Percentiles rank a stretch among this genome's conserved stretches.
Evolutionary conservation across 306 rosid species (phyloP).

Genomic region (Macrotyloma uniflorum): DNA sequence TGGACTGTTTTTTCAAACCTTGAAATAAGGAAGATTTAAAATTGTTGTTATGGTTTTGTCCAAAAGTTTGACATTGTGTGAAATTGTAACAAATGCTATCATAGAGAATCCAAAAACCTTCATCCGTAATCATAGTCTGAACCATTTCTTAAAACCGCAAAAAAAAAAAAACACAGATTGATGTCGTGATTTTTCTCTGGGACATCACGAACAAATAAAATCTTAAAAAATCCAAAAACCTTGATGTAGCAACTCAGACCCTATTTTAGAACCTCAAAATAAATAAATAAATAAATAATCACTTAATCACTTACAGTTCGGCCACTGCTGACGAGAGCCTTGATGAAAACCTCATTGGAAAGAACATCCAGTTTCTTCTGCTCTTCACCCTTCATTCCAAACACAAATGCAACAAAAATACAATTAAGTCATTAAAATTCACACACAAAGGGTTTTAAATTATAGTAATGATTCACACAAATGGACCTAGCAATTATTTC

Average conservation of each 20-base stretch:
- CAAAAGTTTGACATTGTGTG: too few relatives aligned
- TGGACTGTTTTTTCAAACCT: background rate
- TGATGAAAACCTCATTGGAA: slow-evolving; percentile 89
- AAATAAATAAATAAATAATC: background rate
- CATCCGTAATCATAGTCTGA: background rate
- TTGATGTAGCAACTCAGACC: background rate
- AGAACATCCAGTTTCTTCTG: slow-evolving; percentile 98
- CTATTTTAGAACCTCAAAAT: background rate
- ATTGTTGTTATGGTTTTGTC: too few relatives aligned
- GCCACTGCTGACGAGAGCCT: slow-evolving; percentile 94
- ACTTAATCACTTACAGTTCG: slow-evolving; percentile 70
- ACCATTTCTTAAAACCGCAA: background rate
- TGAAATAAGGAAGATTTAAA: background rate
- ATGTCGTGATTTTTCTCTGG: too few relatives aligned
- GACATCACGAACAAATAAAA: background rate
- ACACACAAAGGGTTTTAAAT: background rate
- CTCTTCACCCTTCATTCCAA: slow-evolving; percentile 82
- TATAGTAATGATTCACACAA: too few relatives aligned
- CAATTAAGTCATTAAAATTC: background rate
- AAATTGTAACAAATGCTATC: background rate
- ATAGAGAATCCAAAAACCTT: too few relatives aligned
- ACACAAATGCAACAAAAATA: background rate
- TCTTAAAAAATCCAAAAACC: too few relatives aligned
- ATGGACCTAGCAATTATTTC: too few relatives aligned
- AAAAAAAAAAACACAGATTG: too few relatives aligned